Percentiles rank a stretch among this genome's conserved stretches.
These are phyloP conservation scores for Verticillium dahliae DNA, from an alignment of 2,329 filamentous ascomycete species.

Conservation along the genomic window DNA sequence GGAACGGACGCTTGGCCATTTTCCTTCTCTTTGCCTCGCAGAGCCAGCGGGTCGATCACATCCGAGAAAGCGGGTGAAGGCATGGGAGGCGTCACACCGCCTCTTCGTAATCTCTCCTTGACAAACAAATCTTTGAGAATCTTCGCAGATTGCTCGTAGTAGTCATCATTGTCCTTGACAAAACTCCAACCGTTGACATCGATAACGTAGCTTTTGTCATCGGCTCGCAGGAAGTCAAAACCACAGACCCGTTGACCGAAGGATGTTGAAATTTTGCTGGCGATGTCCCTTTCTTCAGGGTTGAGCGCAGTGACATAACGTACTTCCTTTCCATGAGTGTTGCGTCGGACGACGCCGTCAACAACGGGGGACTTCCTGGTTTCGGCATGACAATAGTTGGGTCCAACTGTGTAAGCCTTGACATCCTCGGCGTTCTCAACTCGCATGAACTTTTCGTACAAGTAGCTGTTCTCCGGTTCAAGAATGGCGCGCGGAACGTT, in stretches of 20 bases:
- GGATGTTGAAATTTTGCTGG: slow-evolving; percentile 79
- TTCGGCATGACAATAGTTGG: slow-evolving; percentile 90
- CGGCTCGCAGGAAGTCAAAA: slow-evolving; percentile 85
- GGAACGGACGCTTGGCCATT: slow-evolving; percentile 12
- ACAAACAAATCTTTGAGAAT: slow-evolving; percentile 87
- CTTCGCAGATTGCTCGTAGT: slow-evolving; percentile 84
- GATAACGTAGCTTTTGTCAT: slow-evolving; percentile 90
- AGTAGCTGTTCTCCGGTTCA: slow-evolving; percentile 76
- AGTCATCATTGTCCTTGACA: slow-evolving; percentile 98
- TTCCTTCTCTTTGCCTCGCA: slow-evolving; percentile 32
- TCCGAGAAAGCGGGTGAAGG: slow-evolving; percentile 42
- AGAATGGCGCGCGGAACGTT: slow-evolving; percentile 72
- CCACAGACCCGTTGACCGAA: slow-evolving; percentile 96
- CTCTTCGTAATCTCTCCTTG: slow-evolving; percentile 63
- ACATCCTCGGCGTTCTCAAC: slow-evolving; percentile 98
- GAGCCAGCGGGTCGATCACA: slow-evolving; percentile 23
- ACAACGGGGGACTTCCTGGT: slow-evolving; percentile 96
- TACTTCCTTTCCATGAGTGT: slow-evolving; percentile 95
- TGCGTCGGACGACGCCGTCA: slow-evolving; percentile 89
- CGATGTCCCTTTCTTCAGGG: slow-evolving; percentile 76
- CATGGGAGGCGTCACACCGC: slow-evolving; percentile 51
- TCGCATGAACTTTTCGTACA: slow-evolving; percentile 95
- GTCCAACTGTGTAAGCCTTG: slow-evolving; percentile 95
- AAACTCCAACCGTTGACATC: slow-evolving; percentile 99
- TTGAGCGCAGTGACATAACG: slow-evolving; percentile 86